Evolutionary conservation across 2,329 filamentous ascomycete genomes (phyloP).

Genomic region (Penicillium hordei): DNA sequence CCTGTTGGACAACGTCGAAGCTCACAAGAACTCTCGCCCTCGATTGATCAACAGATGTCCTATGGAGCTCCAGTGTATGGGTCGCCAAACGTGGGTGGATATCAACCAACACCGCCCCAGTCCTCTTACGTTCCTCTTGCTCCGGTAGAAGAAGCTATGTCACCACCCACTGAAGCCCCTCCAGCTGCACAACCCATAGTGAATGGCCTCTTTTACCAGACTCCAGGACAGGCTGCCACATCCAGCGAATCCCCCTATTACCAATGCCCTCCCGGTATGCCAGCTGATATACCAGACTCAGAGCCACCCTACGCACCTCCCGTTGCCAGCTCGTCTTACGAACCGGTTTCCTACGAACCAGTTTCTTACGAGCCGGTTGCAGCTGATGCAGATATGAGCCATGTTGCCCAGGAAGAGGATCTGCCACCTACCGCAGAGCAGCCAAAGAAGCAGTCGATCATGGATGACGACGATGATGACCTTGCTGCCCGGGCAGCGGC

Average conservation of each 20-base stretch:
- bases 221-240: constrained; percentile 15
- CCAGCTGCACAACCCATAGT: constrained; percentile 26
- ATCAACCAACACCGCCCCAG: constrained; percentile 41
- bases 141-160: constrained; percentile 41
- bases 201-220: constrained; percentile 28
- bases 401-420: constrained; percentile 50
- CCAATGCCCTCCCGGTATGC: constrained; percentile 21
- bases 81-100: constrained; percentile 33
- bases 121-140: constrained; percentile 41
- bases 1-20: constrained; percentile 36
- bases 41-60: constrained; percentile 36
- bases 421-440: constrained; percentile 50
- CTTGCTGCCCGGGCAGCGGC: constrained; percentile 56
- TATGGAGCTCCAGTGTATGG: constrained; percentile 33
- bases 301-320: constrained; percentile 35
- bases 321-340: constrained; percentile 29
- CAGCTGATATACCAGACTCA: constrained; percentile 22
- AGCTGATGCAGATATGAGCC: constrained; percentile 27
- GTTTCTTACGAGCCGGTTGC: background rate
- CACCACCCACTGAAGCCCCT: constrained; percentile 26
- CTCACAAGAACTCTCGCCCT: constrained; percentile 40
- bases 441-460: constrained; percentile 72
- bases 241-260: constrained; percentile 28
- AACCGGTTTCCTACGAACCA: constrained; percentile 8
- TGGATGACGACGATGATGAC: constrained; percentile 77